These are phyloP conservation scores for Brettanomyces anomalus DNA, from an alignment of 805 yeast species.

Conservation along the genomic window DNA sequence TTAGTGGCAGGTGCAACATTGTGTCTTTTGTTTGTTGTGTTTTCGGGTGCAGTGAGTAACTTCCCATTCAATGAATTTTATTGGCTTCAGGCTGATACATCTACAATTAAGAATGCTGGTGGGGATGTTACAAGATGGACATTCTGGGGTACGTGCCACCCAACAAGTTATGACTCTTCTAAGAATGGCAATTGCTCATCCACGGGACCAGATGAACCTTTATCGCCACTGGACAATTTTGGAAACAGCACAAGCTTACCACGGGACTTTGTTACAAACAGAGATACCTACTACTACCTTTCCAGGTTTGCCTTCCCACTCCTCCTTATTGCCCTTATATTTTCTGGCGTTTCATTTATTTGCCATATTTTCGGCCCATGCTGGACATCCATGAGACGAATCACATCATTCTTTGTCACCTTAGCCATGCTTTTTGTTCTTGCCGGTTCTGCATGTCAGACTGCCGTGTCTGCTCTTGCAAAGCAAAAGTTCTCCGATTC, in stretches of 20 bases:
- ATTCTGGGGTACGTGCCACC: constrained; percentile 68
- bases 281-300: constrained; percentile 53
- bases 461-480: constrained; percentile 74
- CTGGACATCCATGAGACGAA: constrained; percentile 45
- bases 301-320: constrained; percentile 61
- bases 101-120: constrained; percentile 39
- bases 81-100: constrained; percentile 66
- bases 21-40: constrained; percentile 45
- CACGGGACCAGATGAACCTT: constrained; percentile 59
- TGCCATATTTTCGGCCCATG: constrained; percentile 47
- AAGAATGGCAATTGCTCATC: constrained; percentile 27
- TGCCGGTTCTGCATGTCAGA: constrained; percentile 61
- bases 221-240: constrained; percentile 71
- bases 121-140: constrained; percentile 60
- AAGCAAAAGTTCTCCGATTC: constrained; percentile 53
- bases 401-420: constrained; percentile 41
- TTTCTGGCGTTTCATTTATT: constrained; percentile 54
- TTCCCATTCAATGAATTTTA: constrained; percentile 59
- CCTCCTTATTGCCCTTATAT: constrained; percentile 49
- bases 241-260: constrained; percentile 47
- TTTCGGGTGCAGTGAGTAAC: constrained; percentile 52
- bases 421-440: constrained; percentile 45
- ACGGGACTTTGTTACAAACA: constrained; percentile 38
- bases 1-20: constrained; percentile 39
- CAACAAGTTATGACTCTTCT: constrained; percentile 17